Evolutionary conservation across 176 grass and related monocot genomes (phyloP).

Genomic region (Dendrocalamus sinicus): DNA sequence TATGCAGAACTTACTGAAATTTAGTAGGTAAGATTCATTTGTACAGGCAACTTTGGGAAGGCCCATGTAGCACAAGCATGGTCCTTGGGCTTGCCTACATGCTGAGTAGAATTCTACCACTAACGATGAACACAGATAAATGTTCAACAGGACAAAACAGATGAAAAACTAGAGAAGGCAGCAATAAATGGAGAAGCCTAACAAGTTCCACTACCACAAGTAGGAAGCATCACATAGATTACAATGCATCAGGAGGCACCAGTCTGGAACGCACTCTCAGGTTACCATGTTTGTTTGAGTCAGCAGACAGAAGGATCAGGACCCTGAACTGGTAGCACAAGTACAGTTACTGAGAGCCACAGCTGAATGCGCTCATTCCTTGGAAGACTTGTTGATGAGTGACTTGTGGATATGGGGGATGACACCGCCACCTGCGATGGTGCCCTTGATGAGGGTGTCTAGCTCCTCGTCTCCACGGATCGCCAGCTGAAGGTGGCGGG

Average conservation of each 20-base stretch:
- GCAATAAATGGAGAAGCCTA: not conserved
- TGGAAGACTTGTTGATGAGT: constrained; percentile 56
- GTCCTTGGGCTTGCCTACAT: not conserved
- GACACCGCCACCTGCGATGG: constrained; percentile 58
- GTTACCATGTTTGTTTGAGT: not conserved
- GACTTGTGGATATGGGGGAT: constrained; percentile 72
- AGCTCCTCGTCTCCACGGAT: constrained; percentile 60
- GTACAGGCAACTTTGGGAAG: not conserved
- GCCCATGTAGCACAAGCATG: not conserved
- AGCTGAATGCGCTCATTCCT: constrained; percentile 39
- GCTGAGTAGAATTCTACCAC: not conserved
- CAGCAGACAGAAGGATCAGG: not conserved
- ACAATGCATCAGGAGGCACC: not conserved
- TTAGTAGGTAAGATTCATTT: not conserved
- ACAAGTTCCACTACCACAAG: not conserved
- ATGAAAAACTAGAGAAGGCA: not conserved
- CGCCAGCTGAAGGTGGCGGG: constrained; percentile 64
- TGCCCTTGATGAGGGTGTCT: constrained; percentile 56
- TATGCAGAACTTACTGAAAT: not conserved
- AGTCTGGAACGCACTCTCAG: not conserved
- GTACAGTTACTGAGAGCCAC: not conserved
- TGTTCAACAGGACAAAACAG: not conserved
- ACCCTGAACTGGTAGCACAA: constrained; percentile 16
- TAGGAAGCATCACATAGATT: not conserved
- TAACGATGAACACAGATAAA: not conserved